phyloP scores from a whole-genome alignment of 164 flowering plant genomes.

The Aristolochia fimbriata region DNA sequence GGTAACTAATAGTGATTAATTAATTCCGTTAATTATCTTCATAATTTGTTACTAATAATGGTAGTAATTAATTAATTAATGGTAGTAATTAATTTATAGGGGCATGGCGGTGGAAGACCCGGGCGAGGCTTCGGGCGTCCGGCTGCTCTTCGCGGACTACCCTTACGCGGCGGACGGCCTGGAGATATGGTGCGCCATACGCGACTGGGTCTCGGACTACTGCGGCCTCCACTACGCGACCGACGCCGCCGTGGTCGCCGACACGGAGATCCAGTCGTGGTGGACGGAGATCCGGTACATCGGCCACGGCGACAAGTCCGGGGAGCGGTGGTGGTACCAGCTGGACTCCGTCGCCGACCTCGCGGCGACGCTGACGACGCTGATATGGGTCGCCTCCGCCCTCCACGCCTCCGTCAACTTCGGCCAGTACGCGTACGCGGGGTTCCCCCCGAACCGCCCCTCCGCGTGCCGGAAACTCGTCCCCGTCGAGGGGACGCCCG shows the following conservation, averaged over 20 bases:
- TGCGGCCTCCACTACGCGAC: conserved; percentile 39
- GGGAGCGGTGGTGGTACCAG: conserved; percentile 40
- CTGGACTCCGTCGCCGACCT: conserved; percentile 26
- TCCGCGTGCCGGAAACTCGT: conserved; percentile 30
- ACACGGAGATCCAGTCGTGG: conserved; percentile 53
- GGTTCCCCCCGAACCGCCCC: conserved; percentile 52
- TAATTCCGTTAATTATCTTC: neutral
- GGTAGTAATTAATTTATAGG: conserved; percentile 16
- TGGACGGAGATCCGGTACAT: conserved; percentile 45
- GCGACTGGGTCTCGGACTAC: conserved; percentile 44
- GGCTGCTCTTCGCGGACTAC: conserved; percentile 44
- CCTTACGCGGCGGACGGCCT: conserved; percentile 64
- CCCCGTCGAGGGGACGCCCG: conserved; percentile 38
- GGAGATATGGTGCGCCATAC: conserved; percentile 52
- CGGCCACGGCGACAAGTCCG: conserved; percentile 56
- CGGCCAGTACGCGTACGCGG: conserved; percentile 53
- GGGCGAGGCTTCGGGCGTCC: conserved; percentile 22
- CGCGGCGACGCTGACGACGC: conserved; percentile 32
- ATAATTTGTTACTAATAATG: too few species aligned
- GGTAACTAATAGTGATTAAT: conserved; percentile 31
- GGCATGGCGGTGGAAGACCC: conserved; percentile 38
- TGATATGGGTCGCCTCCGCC: conserved; percentile 63
- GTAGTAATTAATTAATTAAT: neutral
- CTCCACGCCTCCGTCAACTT: conserved; percentile 57
- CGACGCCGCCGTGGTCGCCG: conserved; percentile 23